Percentiles rank a stretch among this genome's conserved stretches.
Evolutionary conservation across 2,329 filamentous ascomycete genomes (phyloP).

Genomic region (Penicillium concentricum): DNA sequence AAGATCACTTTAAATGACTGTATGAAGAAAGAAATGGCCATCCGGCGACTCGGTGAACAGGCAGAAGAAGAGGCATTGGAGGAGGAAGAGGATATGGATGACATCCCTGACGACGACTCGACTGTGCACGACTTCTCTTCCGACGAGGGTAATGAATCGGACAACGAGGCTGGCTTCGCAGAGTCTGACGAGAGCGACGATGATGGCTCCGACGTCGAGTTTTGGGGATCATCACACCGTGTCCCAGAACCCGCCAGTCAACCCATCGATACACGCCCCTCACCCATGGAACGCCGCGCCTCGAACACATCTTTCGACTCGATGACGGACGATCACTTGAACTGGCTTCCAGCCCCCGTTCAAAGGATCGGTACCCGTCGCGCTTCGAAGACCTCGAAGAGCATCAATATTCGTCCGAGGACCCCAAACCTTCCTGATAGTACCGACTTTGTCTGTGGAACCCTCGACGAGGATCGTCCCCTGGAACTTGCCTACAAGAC

Average conservation of each 20-base stretch:
- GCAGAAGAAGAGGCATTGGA: conserved; percentile 86
- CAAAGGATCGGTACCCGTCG: conserved; percentile 29
- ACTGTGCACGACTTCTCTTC: conserved; percentile 50
- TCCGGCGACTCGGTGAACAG: conserved; percentile 81
- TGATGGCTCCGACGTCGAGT: conserved; percentile 62
- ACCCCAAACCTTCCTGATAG: conserved; percentile 90
- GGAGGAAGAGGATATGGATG: conserved; percentile 64
- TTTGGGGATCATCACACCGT: conserved; percentile 56
- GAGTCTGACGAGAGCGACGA: conserved; percentile 65
- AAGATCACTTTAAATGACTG: conserved; percentile 89
- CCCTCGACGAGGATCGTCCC: conserved; percentile 89
- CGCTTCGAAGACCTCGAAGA: conserved; percentile 35
- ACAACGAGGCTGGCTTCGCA: conserved; percentile 71
- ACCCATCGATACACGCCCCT: conserved; percentile 49
- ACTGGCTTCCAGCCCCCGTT: conserved; percentile 33
- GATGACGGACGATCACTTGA: conserved; percentile 33
- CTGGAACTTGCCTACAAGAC: conserved; percentile 92
- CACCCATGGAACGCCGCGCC: conserved; percentile 46
- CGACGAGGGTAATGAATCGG: conserved; percentile 75
- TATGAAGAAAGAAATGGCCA: conserved; percentile 81
- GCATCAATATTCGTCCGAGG: conserved; percentile 60
- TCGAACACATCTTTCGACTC: conserved; percentile 58
- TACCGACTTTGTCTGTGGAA: conserved; percentile 98
- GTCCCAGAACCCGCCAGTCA: conserved; percentile 56
- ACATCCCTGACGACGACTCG: conserved; percentile 66